phyloP scores from a whole-genome alignment of 2,329 filamentous ascomycete species.

The Aspergillus chevalieri region DNA sequence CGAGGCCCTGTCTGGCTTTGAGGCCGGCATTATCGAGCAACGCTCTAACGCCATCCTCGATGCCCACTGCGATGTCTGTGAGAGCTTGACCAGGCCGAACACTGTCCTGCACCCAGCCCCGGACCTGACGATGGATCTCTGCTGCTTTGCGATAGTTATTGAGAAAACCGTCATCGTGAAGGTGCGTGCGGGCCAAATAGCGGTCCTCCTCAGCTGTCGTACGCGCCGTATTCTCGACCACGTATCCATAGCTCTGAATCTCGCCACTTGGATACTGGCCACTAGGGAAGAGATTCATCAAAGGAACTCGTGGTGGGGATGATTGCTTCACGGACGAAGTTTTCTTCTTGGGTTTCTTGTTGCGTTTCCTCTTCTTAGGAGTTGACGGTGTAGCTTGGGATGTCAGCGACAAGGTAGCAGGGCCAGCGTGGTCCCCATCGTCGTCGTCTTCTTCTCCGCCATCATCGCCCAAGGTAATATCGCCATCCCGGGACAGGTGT shows the following conservation, averaged over 20 bases:
- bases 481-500: slow-evolving; percentile 40
- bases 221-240: slow-evolving; percentile 37
- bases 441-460: slow-evolving; percentile 18
- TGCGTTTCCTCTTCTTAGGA: slow-evolving; percentile 30
- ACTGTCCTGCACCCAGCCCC: slow-evolving; percentile 44
- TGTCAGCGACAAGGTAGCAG: slow-evolving; percentile 14
- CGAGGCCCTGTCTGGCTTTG: slow-evolving; percentile 46
- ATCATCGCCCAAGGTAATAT: slow-evolving; percentile 35
- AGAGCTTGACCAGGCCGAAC: slow-evolving; percentile 48
- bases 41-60: slow-evolving; percentile 50
- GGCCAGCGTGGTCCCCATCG: slow-evolving; percentile 9
- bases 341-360: slow-evolving; percentile 22
- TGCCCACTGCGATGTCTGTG: slow-evolving; percentile 46
- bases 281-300: slow-evolving; percentile 42
- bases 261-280: slow-evolving; percentile 43
- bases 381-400: slow-evolving; percentile 29
- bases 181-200: slow-evolving; percentile 33
- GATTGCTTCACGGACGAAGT: slow-evolving; percentile 32
- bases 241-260: slow-evolving; percentile 20
- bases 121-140: slow-evolving; percentile 52
- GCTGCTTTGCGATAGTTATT: slow-evolving; percentile 52
- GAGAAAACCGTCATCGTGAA: slow-evolving; percentile 45
- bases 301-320: slow-evolving; percentile 42
- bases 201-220: slow-evolving; percentile 45
- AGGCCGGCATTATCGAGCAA: slow-evolving; percentile 48